These are phyloP conservation scores for Setaria viridis DNA, from an alignment of 202 grass and related monocot genomes.

Conservation along the genomic window DNA sequence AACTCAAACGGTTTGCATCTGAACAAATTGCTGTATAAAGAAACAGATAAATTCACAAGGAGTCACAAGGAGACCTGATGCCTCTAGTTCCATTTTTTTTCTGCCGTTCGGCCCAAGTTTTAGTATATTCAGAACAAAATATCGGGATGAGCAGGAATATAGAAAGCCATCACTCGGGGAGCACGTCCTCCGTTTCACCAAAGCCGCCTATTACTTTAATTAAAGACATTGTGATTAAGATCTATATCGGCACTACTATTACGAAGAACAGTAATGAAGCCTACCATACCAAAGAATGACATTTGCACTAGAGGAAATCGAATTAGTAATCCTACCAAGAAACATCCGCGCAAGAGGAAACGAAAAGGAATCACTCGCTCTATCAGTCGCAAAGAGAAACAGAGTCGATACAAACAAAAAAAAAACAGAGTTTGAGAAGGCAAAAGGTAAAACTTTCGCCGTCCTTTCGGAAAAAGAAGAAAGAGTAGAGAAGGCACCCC, in stretches of 20 bases:
- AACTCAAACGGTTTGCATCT: slow-evolving; percentile 40
- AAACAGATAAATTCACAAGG: not conserved
- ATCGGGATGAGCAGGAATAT: not conserved
- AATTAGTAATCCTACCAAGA: not conserved
- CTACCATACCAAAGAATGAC: not conserved
- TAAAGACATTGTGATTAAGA: not conserved
- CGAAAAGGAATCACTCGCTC: no score
- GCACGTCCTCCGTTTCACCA: not conserved
- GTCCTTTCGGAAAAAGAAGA: no score
- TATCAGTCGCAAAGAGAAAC: no score
- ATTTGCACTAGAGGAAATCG: not conserved
- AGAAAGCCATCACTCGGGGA: not conserved
- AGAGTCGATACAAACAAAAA: no score
- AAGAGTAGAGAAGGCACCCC: no score
- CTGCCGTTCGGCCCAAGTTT: not conserved
- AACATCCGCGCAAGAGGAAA: not conserved
- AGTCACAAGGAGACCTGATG: not conserved
- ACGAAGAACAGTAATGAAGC: not conserved
- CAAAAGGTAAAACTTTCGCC: no score
- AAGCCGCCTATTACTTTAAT: not conserved
- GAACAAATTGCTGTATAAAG: slow-evolving; percentile 1
- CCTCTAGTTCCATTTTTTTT: not conserved
- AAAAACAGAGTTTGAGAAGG: no score
- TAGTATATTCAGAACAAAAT: not conserved
- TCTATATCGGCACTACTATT: not conserved